Evolutionary conservation across 352 stramenopile genomes (phyloP).

Genomic region (Thalassiosira ordinaria): DNA sequence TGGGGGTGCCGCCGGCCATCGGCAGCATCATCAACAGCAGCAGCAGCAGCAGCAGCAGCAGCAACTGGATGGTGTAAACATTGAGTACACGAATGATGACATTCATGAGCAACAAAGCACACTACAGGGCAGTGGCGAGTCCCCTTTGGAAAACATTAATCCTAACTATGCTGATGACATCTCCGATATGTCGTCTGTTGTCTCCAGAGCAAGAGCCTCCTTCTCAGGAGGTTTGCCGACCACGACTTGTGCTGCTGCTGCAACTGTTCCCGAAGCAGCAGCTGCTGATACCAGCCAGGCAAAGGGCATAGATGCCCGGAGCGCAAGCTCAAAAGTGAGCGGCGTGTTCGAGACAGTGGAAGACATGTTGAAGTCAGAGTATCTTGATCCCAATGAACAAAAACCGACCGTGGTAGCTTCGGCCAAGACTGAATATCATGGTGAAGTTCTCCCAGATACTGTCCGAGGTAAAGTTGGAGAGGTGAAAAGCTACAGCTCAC

Average conservation of each 20-base stretch:
- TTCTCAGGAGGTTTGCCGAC: slow-evolving; percentile 9
- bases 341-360: not conserved
- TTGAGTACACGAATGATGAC: slow-evolving; percentile 5
- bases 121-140: slow-evolving; percentile 23
- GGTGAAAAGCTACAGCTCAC: slow-evolving; percentile 8
- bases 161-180: slow-evolving; percentile 36
- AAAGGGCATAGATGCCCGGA: slow-evolving; percentile 6
- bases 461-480: slow-evolving; percentile 9
- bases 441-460: no score
- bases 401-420: no score
- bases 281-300: not conserved
- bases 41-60: not conserved
- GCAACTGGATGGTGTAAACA: not conserved
- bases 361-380: no score
- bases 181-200: slow-evolving; percentile 53
- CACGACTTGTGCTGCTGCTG: no score
- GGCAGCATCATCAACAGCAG: not conserved
- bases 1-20: not conserved
- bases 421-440: no score
- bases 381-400: no score
- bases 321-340: not conserved
- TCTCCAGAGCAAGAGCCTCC: slow-evolving; percentile 38
- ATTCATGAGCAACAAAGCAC: not conserved
- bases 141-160: slow-evolving; percentile 27
- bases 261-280: not conserved